Base-by-base conservation (phyloP, 306 rosid species). In the Clitoria ternatea region DNA sequence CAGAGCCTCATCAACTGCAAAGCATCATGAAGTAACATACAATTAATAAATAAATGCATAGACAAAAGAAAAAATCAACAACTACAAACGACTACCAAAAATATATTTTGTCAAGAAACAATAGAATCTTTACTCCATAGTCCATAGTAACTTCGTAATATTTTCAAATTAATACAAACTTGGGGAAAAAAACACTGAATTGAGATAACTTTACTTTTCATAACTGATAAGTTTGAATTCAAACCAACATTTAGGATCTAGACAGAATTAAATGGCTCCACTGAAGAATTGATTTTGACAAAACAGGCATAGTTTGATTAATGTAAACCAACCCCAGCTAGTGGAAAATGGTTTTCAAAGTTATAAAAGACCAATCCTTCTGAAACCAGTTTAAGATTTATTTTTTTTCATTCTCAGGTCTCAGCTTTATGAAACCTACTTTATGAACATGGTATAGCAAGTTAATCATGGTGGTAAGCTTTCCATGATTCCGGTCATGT, bases 1-100 rank as follows among this genome's bases (percentile, higher is more conserved):
- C 72, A 93, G 85, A 43, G 97, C 97, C 89, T 82, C 97, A 0
- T 88, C 93, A 74, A 93, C 98, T 92, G 87, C 79, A 77, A 65
- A 70, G 61, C 29, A 73, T 55, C 39, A 43, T 14, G 42, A 40
- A 73, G 60, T 65, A 20, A 39, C 5, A 3, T 3, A 4, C 24
- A 6, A 61, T 57, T 69, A 59, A 39, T 40, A 63, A 55, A 45
- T n/a, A n/a, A 60, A 29, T 26, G n/a, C n/a, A 57, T 26, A 37
- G 19, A 72, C 27, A 14, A 15, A 30, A 40, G 8, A 11, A 72
- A 32, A 65, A 56, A 13, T 48, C 57, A 24, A 19, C 5, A 3
- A 30, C 37, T 32, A 17, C 35, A 40, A 10, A 64, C 43, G 54
- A 23, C 7, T 33, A 63, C 19, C 40, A 49, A 14, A 49, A 37